Base-by-base conservation (phyloP, 2,329 filamentous ascomycete species). In the Trichoderma afroharzianum region DNA sequence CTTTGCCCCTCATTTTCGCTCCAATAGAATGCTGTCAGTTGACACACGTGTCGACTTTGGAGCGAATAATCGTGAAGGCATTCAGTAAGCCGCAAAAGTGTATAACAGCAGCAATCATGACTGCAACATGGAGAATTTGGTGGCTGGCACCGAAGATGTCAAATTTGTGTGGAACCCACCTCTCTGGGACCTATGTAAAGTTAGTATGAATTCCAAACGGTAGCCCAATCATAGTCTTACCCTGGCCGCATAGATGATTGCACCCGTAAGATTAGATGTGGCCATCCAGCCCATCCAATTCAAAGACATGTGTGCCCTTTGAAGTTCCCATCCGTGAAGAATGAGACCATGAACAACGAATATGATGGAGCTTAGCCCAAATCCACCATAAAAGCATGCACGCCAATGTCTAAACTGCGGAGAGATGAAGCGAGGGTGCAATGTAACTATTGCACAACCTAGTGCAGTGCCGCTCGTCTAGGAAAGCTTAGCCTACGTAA, bases 341-440 rank as follows among this genome's bases (percentile, higher is more conserved):
- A 33, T n/a, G 2, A 59, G 28, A 11, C 57, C 57, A 59, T 59
- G 57, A 4, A 33, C 11, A 21, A 75, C 72, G 15, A 73, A 74
- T 6, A 74, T 50, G 7, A 75, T 55, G 15, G 73, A 74, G 18
- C 73, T 73, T 1, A 74, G 57, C 3, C 73, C 73, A 50, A 75
- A 75, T 9, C 70, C 74, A 6, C 67, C 70, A 32, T 74, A 75
- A 63, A 74, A 74, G 47, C 63, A 50, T 11, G 72, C 73, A 2
- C 73, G 71, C 61, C 61, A 67, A 21, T 36, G 69, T 24, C 73
- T 62, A 33, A 59, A 73, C 21, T 73, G 26, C 9, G 71, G 70
- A 3, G 73, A 67, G 39, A 66, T 63, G 43, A 75, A 75, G 28
- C 36, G 15, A 6, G 73, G 73, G 9, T 71, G 59, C 4, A 75